Evolutionary conservation across 1,139 yeast species (phyloP), one percentile per base, ranked within the genome.

Genomic region (Candida tropicalis): DNA sequence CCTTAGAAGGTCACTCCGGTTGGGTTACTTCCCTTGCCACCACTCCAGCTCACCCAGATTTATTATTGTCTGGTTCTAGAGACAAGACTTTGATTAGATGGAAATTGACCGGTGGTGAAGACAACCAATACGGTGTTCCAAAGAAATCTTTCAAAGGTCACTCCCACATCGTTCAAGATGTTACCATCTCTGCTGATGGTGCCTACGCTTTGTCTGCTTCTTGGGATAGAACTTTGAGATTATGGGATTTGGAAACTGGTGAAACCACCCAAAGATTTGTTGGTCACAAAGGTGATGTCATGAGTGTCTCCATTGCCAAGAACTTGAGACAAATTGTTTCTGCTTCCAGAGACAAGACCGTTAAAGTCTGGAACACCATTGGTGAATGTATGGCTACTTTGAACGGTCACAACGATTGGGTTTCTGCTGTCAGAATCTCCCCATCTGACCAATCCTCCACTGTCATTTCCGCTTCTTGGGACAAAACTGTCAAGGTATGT

Each of bases 1-100:
- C 98, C 84, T 87, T 93, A 74, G 97, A 91, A 81, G 97, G 88
- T 54, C 78, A 72, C 77, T 73, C 73, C 59, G 79, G 79, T 68
- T 93, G 98, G 98, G 99, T 93, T 70, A 93, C 99, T 60, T 84
- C 97, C 75, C 83, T 93, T 68, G 96, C 98, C 77, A 93, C 98
- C 79, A 86, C 97, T 71, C 88, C 93, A 68, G 93, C 93, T 73
- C 90, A 90, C 84, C 99, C 99, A 78, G 97, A 95, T 77, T 81
- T 93, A 70, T 86, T 93, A 69, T 83, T 93, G 75, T 95, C 99
- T 68, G 97, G 95, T 73, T 93, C 99, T 70, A 88, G 99, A 82
- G 99, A 93, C 79, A 91, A 93, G 86, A 82, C 96, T 66, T 83
- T 93, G 75, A 91, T 95, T 81, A 90, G 93, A 75, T 93, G 98